Evolutionary conservation across 139 green algal genomes (phyloP).

Genomic region (Astrephomene gubernaculifera): DNA sequence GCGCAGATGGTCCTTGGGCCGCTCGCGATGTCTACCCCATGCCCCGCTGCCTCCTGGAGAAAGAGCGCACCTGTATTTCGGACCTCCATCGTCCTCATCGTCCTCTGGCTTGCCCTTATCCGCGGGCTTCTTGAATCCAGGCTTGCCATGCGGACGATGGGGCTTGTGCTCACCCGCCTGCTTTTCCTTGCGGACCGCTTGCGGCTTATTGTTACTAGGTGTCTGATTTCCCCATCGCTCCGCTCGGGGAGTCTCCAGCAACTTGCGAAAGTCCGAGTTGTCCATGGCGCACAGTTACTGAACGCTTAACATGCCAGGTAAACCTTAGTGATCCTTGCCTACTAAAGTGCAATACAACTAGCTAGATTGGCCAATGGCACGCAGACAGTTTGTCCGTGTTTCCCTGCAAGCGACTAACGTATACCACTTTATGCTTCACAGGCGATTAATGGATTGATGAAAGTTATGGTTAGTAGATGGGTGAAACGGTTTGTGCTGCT

Average conservation of each 20-base stretch:
- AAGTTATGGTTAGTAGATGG: too few species aligned
- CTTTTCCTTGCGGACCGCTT: constrained; percentile 9
- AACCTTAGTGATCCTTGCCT: too few species aligned
- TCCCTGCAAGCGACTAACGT: too few species aligned
- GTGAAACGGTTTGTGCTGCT: too few species aligned
- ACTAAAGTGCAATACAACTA: too few species aligned
- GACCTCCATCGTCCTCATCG: constrained; percentile 64
- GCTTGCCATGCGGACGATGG: constrained; percentile 38
- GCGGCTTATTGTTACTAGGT: neutral
- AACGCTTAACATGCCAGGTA: too few species aligned
- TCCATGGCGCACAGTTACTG: constrained; percentile 49
- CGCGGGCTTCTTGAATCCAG: constrained; percentile 52
- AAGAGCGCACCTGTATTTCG: constrained; percentile 69
- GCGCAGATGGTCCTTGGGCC: too few species aligned
- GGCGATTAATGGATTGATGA: too few species aligned
- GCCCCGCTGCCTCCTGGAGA: neutral
- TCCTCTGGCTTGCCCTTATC: constrained; percentile 54
- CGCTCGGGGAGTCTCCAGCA: constrained; percentile 72
- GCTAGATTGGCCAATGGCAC: too few species aligned
- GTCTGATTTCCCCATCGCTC: constrained; percentile 22
- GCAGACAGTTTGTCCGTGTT: too few species aligned
- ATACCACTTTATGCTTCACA: too few species aligned
- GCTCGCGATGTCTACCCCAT: too few species aligned
- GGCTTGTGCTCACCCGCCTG: constrained; percentile 25
- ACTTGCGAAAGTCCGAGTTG: constrained; percentile 77